Evolutionary conservation across 2,329 filamentous ascomycete genomes (phyloP), one percentile per base, ranked within the genome.

Genomic region (Aspergillus candidus): DNA sequence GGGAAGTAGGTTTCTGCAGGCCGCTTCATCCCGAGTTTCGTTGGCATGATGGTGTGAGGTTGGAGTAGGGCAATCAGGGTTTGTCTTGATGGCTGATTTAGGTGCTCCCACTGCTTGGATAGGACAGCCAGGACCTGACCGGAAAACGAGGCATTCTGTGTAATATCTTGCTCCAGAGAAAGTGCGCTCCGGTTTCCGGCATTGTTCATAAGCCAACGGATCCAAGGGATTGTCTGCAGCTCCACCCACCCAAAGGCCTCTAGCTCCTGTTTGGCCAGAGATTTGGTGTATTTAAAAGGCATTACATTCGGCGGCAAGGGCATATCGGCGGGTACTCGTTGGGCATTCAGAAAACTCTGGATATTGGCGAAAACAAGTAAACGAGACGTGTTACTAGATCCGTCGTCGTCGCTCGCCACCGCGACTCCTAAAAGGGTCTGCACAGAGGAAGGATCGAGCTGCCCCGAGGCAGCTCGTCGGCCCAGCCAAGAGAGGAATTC

Each of bases 1-100:
- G 87, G 82, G 59, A 98, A 96, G 65, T 96, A 98, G 0, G 93
- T 83, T 52, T 97, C 89, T 3, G 73, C 70, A 4, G 93, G 93
- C 54, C 79, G 86, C 55, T 75, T 84, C 90, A 98, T 94, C 6
- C 93, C 93, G 52, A 83, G 69, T 61, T 88, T 96, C 0, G 93
- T 97, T 0, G 93, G 93, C 60, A 98, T 87, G 22, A 94, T 78
- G 0, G 88, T 78, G 39, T 84, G 75, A 2, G 76, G 71, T 41
- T 81, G 77, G 3, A 97, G 71, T 4, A 88, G 67, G 12, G 77
- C 72, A 6, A 79, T 69, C 4, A 94, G 74, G 0, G 77, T 79
- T 13, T 76, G 73, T 62, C 84, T 93, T 2, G 83, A 82, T 3
- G 71, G 71, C 35, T 72, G 72, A 50, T 80, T 84, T 12, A 94